Percentiles rank a stretch among this genome's conserved stretches.
phyloP scores from a whole-genome alignment of 2,329 filamentous ascomycete genomes.

The Pyrenochaeta sp. region DNA sequence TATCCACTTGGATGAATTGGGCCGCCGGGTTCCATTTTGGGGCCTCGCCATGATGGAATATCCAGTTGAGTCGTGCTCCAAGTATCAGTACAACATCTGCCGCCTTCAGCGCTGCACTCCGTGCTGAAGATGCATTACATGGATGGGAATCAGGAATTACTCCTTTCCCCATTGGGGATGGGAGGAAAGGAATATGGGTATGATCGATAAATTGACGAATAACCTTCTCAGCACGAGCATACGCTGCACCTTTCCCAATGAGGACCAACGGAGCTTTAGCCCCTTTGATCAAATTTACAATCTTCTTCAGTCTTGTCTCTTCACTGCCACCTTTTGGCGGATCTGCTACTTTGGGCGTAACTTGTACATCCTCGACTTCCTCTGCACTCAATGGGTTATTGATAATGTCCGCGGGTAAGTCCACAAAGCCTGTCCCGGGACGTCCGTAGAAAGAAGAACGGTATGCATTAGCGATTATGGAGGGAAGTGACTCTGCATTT shows the following conservation, averaged over 20 bases:
- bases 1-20: constrained; percentile 64
- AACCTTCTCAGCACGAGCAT: constrained; percentile 57
- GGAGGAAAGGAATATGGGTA: constrained; percentile 62
- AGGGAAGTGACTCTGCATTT: constrained; percentile 55
- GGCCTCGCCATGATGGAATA: constrained; percentile 63
- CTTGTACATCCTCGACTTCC: constrained; percentile 7
- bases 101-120: constrained; percentile 60
- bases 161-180: constrained; percentile 67
- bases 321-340: constrained; percentile 57
- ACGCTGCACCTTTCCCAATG: constrained; percentile 64
- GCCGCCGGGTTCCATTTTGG: constrained; percentile 61
- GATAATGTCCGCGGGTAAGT: constrained; percentile 64
- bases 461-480: constrained; percentile 60
- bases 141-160: constrained; percentile 62
- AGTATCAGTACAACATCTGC: constrained; percentile 64
- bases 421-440: constrained; percentile 62
- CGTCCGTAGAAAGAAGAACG: constrained; percentile 62
- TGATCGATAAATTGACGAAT: constrained; percentile 56
- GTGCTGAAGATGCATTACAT: constrained; percentile 61
- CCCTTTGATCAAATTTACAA: constrained; percentile 55
- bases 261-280: constrained; percentile 61
- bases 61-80: constrained; percentile 65
- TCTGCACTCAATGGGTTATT: constrained; percentile 37
- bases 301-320: constrained; percentile 50
- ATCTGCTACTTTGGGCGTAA: constrained; percentile 29